phyloP scores from a whole-genome alignment of 2,329 filamentous ascomycete species.

The Diaporthe velutina region DNA sequence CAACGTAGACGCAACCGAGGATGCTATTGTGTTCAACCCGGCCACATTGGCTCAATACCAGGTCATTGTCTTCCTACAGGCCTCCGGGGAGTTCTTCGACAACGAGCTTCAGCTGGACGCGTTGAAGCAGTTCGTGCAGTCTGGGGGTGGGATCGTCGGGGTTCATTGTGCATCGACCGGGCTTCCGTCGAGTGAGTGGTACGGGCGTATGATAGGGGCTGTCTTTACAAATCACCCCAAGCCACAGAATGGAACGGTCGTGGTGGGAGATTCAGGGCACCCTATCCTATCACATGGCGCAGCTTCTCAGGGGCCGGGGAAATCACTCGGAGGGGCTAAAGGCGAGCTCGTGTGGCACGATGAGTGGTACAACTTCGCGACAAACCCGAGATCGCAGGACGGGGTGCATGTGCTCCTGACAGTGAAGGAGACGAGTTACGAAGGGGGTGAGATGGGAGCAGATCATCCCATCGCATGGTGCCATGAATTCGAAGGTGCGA shows the following conservation, averaged over 20 bases:
- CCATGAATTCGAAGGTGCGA: constrained; percentile 53
- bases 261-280: constrained; percentile 48
- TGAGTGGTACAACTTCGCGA: constrained; percentile 59
- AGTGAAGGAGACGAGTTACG: constrained; percentile 52
- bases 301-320: constrained; percentile 20
- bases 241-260: constrained; percentile 50
- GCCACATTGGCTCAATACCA: constrained; percentile 49
- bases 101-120: constrained; percentile 48
- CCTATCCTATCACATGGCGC: constrained; percentile 44
- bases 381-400: constrained; percentile 45
- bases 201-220: constrained; percentile 53
- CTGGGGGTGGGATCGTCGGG: constrained; percentile 55
- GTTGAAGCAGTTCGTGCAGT: constrained; percentile 49
- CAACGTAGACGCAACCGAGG: constrained; percentile 52
- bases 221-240: constrained; percentile 54
- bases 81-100: constrained; percentile 54
- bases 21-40: constrained; percentile 49
- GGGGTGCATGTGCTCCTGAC: constrained; percentile 51
- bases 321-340: background rate
- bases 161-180: constrained; percentile 55
- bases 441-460: constrained; percentile 51
- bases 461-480: constrained; percentile 57
- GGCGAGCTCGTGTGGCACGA: constrained; percentile 50
- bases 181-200: constrained; percentile 51
- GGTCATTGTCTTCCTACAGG: constrained; percentile 55